These are phyloP conservation scores for Debaryomyces subglobosus DNA, from an alignment of 1,139 yeast species.

Conservation along the genomic window DNA sequence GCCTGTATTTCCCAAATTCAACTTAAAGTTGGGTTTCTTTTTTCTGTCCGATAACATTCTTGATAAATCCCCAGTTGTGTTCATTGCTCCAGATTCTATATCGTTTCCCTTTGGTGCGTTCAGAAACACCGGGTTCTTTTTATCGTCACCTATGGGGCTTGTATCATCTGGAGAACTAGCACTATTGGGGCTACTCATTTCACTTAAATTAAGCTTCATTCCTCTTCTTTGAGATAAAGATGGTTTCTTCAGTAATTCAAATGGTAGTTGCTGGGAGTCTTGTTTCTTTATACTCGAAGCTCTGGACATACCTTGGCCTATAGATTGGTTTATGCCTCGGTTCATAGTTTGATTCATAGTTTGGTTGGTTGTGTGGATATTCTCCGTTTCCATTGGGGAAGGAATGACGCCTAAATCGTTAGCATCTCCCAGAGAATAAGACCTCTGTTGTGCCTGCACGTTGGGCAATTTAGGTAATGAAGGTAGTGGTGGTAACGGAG, in stretches of 20 bases:
- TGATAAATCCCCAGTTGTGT: constrained; percentile 38
- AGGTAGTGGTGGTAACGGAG: constrained; percentile 19
- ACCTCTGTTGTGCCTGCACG: constrained; percentile 2
- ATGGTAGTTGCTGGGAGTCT: constrained; percentile 10
- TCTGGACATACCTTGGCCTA: constrained; percentile 22
- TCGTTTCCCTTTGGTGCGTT: constrained; percentile 21
- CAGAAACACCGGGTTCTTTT: constrained; percentile 12
- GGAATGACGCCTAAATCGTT: constrained; percentile 15
- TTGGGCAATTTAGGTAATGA: constrained; percentile 35
- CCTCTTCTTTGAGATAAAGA: constrained; percentile 65
- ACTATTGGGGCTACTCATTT: constrained; percentile 22
- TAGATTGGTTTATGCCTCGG: not conserved
- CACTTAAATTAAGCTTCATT: constrained; percentile 49
- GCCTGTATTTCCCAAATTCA: constrained; percentile 28
- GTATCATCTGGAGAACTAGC: constrained; percentile 12
- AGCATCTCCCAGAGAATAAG: constrained; percentile 17
- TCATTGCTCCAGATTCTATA: constrained; percentile 13
- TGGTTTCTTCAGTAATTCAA: constrained; percentile 38
- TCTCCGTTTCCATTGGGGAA: constrained; percentile 17
- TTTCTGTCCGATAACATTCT: constrained; percentile 42
- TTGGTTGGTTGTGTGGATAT: constrained; percentile 3
- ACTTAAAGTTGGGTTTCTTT: constrained; percentile 42
- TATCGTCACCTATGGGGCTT: constrained; percentile 16
- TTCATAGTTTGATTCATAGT: not conserved
- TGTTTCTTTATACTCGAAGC: constrained; percentile 18